A percentile compares a stretch with the other conserved stretches of the same genome.
phyloP scores from a whole-genome alignment of 257 asterid genomes.

The Solanum arcanum region DNA sequence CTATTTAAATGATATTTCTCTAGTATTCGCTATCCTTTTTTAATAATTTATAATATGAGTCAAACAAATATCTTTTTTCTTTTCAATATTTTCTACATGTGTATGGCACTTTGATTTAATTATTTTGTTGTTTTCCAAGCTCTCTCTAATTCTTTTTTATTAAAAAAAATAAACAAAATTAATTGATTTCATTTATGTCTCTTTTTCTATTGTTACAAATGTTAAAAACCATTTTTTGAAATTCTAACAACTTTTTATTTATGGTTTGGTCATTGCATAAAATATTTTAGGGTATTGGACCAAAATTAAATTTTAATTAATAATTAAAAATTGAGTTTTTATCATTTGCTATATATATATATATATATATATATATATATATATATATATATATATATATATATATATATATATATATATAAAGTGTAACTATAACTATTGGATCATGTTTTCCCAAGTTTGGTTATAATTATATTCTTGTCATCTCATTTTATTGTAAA shows the following conservation, averaged over 20 bases:
- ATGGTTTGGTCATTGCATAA: not conserved
- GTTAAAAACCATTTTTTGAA: not conserved
- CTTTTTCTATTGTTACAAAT: not conserved
- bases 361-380: too few relatives aligned
- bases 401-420: too few relatives aligned
- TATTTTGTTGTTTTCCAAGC: not conserved
- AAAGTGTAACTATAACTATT: not conserved
- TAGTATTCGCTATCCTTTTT: too few relatives aligned
- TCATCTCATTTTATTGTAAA: not conserved
- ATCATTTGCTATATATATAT: not conserved
- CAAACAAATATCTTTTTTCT: too few relatives aligned
- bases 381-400: too few relatives aligned
- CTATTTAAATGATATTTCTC: not conserved
- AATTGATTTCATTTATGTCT: not conserved
- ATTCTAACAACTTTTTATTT: not conserved
- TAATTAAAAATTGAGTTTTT: not conserved
- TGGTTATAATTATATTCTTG: not conserved
- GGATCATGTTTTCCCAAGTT: not conserved
- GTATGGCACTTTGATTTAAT: not conserved
- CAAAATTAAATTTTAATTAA: not conserved
- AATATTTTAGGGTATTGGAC: not conserved
- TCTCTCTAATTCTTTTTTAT: not conserved
- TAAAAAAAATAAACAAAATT: too few relatives aligned
- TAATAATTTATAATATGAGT: too few relatives aligned
- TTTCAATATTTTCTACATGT: too few relatives aligned